These are phyloP conservation scores for Chrysoporthe austroafricana DNA, from an alignment of 2,329 filamentous ascomycete genomes.

Conservation along the genomic window DNA sequence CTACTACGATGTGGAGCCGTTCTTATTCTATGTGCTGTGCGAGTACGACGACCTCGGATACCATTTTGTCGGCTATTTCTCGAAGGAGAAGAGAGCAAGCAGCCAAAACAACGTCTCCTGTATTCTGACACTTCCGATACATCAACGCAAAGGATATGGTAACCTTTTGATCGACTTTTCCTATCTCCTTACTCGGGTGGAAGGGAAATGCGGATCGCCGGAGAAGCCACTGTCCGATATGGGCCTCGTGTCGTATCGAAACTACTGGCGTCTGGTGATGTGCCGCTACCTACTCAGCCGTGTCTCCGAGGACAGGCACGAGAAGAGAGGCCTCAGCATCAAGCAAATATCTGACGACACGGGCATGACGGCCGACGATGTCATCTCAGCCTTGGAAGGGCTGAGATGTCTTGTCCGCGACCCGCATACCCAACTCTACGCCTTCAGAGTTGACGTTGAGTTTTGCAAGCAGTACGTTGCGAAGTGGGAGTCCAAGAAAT, in stretches of 20 bases:
- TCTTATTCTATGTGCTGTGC: constrained; percentile 95
- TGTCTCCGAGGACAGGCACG: constrained; percentile 42
- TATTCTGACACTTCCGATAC: constrained; percentile 93
- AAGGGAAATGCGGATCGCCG: constrained; percentile 91
- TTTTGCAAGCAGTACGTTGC: constrained; percentile 87
- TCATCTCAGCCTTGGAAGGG: constrained; percentile 90
- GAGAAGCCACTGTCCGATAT: constrained; percentile 98
- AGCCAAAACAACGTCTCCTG: constrained; percentile 98
- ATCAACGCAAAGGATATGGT: constrained; percentile 95
- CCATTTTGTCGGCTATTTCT: constrained; percentile 99
- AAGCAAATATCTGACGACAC: constrained; percentile 82
- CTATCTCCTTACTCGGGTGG: constrained; percentile 90
- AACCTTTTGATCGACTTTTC: constrained; percentile 98
- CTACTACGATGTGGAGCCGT: constrained; percentile 97
- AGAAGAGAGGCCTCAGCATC: constrained; percentile 60
- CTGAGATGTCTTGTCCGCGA: constrained; percentile 88
- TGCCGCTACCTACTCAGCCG: constrained; percentile 79
- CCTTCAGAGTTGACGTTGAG: constrained; percentile 80
- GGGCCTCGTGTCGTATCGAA: constrained; percentile 94
- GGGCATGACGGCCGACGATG: constrained; percentile 94
- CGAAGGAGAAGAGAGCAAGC: constrained; percentile 94
- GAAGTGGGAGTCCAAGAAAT: constrained; percentile 87
- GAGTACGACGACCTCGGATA: constrained; percentile 91
- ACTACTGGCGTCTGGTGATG: constrained; percentile 91
- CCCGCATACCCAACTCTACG: constrained; percentile 85